Conservation (phyloP, 2,329 filamentous ascomycete species). For the Phyllosticta paracitricarpa region DNA sequence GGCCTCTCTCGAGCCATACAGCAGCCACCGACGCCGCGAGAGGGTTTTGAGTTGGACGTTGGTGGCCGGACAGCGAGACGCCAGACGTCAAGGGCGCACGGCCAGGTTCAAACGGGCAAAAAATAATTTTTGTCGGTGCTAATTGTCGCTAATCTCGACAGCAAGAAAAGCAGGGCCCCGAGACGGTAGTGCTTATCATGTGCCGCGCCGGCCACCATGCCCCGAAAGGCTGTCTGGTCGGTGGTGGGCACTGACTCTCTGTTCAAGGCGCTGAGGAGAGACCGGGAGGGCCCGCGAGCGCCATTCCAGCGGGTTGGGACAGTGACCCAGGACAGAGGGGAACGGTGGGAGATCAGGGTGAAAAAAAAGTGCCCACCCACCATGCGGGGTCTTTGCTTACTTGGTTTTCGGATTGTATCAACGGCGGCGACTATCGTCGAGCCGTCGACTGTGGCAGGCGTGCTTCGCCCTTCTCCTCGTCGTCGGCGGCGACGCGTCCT, state of each 20-base stretch:
- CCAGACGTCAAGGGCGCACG: not conserved
- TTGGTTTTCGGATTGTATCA: not conserved
- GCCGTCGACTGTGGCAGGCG: too few species aligned
- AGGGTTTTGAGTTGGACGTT: not conserved
- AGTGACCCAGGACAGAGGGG: not conserved
- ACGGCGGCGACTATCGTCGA: not conserved
- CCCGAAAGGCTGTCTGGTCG: not conserved
- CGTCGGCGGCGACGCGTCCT: not conserved
- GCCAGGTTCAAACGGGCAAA: not conserved
- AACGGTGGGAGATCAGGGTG: not conserved
- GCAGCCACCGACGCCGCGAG: not conserved
- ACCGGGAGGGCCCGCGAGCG: not conserved
- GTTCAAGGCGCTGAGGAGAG: not conserved
- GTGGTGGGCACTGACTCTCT: not conserved
- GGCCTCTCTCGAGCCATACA: not conserved
- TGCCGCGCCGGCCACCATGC: not conserved
- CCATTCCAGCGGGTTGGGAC: not conserved
- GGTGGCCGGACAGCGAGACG: not conserved
- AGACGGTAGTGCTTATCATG: not conserved
- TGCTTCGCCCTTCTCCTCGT: too few species aligned
- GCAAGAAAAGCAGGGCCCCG: not conserved
- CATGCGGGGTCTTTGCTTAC: not conserved
- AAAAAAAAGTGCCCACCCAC: not conserved
- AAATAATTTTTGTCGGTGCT: not conserved
- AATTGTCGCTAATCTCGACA: not conserved